Base-by-base conservation (phyloP, 2,329 filamentous ascomycete genomes). In the Cladobotryum protrusum region DNA sequence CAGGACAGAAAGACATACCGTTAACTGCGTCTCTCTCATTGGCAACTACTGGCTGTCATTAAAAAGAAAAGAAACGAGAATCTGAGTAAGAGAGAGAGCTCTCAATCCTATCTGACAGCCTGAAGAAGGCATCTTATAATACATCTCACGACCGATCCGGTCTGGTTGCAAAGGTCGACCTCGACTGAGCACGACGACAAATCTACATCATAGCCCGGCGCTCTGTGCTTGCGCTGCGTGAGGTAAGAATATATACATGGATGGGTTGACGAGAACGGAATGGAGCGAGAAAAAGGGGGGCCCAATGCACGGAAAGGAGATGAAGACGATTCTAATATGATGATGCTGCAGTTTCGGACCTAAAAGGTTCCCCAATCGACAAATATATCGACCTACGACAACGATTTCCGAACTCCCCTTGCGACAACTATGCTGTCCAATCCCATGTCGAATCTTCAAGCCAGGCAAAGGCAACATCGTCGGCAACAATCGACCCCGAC, bases 401-500 rank as follows among this genome's bases (percentile, higher is more conserved):
- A 70, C 54, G 63, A 62, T 57, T 69, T 82, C 83, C 83, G 83
- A 81, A 86, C 82, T 87, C 72, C 78, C 76, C 81, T 81, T 78
- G 65, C 82, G 78, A 77, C 24, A 74, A 80, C 76, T 52, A 91
- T 91, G 87, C 84, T 90, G 83, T 87, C 86, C 73, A 83, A 85
- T 75, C 76, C 81, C 68, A 76, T 80, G 65, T 82, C 78, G 72
- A 83, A 77, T 76, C 82, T 89, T 75, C 84, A 88, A 68, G 79
- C 79, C 71, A 60, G 65, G 41, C 67, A 69, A 61, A 61, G 62
- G 61, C 67, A 68, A 49, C 89, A 95, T 74, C 81, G 88, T 69
- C 86, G 90, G 73, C 89, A 95, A 76, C 85, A 88, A 64, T 96
- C 90, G 63, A 92, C 87, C 65, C 87, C 88, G 57, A 81, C 79